Conservation (phyloP, 768 basidiomycete genomes). For the Russula foetens region DNA sequence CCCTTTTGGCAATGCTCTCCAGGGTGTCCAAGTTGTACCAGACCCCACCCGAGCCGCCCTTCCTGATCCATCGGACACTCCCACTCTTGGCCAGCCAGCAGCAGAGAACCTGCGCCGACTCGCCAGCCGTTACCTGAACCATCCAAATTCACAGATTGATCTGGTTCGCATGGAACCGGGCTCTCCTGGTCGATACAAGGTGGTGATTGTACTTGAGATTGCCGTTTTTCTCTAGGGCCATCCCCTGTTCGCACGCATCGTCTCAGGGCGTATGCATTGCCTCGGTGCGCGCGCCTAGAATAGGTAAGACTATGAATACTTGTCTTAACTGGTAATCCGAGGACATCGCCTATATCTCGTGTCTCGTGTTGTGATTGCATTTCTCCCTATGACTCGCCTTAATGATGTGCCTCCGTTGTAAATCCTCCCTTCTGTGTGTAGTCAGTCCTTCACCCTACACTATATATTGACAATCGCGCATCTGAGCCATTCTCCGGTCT, state of each 20-base stretch:
- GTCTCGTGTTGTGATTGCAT: too few relatives aligned
- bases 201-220: neutral
- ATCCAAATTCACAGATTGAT: neutral
- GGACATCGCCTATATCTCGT: too few relatives aligned
- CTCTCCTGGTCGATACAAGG: neutral
- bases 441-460: too few relatives aligned
- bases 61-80: neutral
- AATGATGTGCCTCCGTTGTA: too few relatives aligned
- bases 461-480: too few relatives aligned
- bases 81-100: neutral
- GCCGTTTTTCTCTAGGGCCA: neutral
- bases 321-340: too few relatives aligned
- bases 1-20: neutral
- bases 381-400: too few relatives aligned
- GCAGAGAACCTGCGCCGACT: neutral
- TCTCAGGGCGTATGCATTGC: too few relatives aligned
- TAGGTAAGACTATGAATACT: too few relatives aligned
- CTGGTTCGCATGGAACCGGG: neutral
- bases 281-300: too few relatives aligned
- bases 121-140: neutral
- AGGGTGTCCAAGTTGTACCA: neutral
- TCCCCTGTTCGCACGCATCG: neutral
- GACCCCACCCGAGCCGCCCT: neutral
- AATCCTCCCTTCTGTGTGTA: too few relatives aligned
- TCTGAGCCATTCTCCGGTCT: too few relatives aligned